phyloP scores from a whole-genome alignment of 495 filamentous ascomycete genomes.

The Neurospora sp. region DNA sequence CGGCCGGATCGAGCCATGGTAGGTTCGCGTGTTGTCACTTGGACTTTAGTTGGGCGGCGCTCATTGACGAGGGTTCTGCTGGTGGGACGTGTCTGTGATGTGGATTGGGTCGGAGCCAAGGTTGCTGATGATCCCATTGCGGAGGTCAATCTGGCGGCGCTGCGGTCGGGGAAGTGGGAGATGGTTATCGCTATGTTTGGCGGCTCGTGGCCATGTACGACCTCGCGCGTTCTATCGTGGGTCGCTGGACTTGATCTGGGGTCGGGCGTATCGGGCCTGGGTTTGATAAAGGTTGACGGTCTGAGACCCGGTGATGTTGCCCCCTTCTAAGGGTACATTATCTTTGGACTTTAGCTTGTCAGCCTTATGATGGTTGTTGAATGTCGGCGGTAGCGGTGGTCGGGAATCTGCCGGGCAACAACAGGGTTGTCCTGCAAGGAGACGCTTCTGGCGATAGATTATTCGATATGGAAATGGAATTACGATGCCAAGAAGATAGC shows the following conservation, averaged over 20 bases:
- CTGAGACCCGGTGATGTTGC: not conserved
- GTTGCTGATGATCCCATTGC: not conserved
- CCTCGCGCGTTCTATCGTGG: not conserved
- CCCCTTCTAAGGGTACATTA: not conserved
- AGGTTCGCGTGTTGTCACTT: constrained; percentile 56
- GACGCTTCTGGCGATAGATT: not conserved
- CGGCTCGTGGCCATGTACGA: not conserved
- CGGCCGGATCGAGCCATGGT: constrained; percentile 44
- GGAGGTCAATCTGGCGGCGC: not conserved
- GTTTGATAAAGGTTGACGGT: not conserved
- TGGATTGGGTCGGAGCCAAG: not conserved
- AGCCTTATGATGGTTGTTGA: not conserved
- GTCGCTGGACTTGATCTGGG: not conserved
- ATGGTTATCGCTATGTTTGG: not conserved
- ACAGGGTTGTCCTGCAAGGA: not conserved
- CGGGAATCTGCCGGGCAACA: not conserved
- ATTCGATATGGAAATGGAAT: not conserved
- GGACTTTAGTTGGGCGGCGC: constrained; percentile 38
- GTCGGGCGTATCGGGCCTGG: not conserved
- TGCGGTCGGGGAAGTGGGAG: not conserved
- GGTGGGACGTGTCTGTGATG: constrained; percentile 16
- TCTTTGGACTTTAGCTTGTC: not conserved
- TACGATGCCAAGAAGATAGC: not conserved
- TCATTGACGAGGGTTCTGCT: constrained; percentile 30
- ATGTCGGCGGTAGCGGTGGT: not conserved